phyloP scores from a whole-genome alignment of 2,329 filamentous ascomycete species.

The Fonsecaea erecta region DNA sequence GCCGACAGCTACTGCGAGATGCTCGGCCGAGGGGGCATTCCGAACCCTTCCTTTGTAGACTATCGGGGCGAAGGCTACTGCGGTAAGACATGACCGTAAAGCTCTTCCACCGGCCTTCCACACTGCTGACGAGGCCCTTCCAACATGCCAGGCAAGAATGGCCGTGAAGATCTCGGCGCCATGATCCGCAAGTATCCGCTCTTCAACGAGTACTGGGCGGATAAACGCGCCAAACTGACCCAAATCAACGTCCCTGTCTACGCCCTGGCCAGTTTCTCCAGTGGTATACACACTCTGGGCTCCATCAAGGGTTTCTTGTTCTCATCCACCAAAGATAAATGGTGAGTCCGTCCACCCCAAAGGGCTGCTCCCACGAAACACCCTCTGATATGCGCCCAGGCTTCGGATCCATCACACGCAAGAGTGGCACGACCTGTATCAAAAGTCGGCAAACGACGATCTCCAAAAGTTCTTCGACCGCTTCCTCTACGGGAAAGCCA shows the following conservation, averaged over 20 bases:
- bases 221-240: conserved; percentile 34
- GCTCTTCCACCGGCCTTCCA: conserved; percentile 41
- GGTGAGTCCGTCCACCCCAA: conserved; percentile 29
- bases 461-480: conserved; percentile 53
- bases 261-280: conserved; percentile 44
- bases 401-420: conserved; percentile 48
- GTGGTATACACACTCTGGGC: conserved; percentile 46
- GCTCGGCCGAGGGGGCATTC: conserved; percentile 50
- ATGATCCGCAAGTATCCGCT: conserved; percentile 48
- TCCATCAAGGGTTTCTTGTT: conserved; percentile 47
- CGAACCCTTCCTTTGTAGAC: conserved; percentile 23
- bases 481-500: conserved; percentile 51
- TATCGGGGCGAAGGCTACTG: conserved; percentile 20
- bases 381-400: conserved; percentile 30
- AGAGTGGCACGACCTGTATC: conserved; percentile 55
- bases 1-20: conserved; percentile 55
- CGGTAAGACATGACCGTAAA: conserved; percentile 6
- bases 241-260: conserved; percentile 45
- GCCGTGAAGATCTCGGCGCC: conserved; percentile 47
- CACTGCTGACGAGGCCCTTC: conserved; percentile 42
- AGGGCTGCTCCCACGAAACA: too few species aligned
- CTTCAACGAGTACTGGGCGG: conserved; percentile 40
- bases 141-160: conserved; percentile 16
- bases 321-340: conserved; percentile 48
- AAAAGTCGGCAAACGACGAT: conserved; percentile 44